A percentile compares a stretch with the other conserved stretches of the same genome.
Conservation (phyloP, 805 yeast genomes). For the Sugiyamaella floridensis region DNA sequence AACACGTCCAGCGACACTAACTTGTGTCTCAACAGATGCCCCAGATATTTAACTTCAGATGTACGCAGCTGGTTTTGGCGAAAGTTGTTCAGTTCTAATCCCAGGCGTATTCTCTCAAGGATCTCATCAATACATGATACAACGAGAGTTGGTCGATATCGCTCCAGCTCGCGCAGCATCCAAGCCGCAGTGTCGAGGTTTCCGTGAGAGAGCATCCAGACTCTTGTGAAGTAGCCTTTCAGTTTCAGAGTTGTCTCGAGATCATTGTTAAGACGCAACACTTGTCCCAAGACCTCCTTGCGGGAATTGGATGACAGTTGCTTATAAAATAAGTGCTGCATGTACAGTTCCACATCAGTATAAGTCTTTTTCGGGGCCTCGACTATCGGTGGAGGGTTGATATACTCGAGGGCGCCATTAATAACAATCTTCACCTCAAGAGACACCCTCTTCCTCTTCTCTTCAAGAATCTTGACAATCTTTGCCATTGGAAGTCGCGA, state of each 20-base stretch:
- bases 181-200: conserved; percentile 45
- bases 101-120: conserved; percentile 56
- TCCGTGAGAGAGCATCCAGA: conserved; percentile 56
- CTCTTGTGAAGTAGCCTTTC: conserved; percentile 39
- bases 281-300: conserved; percentile 31
- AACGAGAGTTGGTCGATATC: conserved; percentile 36
- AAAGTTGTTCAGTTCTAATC: conserved; percentile 59
- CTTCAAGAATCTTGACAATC: conserved; percentile 51
- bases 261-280: conserved; percentile 17
- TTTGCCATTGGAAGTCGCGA: conserved; percentile 53
- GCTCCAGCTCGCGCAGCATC: conserved; percentile 35
- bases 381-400: conserved; percentile 29
- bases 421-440: conserved; percentile 57
- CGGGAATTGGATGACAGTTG: conserved; percentile 40
- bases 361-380: conserved; percentile 19
- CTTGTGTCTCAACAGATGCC: conserved; percentile 46
- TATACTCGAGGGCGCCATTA: conserved; percentile 35
- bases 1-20: conserved; percentile 43
- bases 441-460: conserved; percentile 42
- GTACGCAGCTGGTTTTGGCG: conserved; percentile 53
- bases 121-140: conserved; percentile 51
- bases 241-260: too few species aligned
- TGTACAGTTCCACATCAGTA: conserved; percentile 33
- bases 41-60: conserved; percentile 53
- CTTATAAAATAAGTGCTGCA: conserved; percentile 43